Conservation (phyloP, 2,329 filamentous ascomycete species). For the Capronia coronata region DNA sequence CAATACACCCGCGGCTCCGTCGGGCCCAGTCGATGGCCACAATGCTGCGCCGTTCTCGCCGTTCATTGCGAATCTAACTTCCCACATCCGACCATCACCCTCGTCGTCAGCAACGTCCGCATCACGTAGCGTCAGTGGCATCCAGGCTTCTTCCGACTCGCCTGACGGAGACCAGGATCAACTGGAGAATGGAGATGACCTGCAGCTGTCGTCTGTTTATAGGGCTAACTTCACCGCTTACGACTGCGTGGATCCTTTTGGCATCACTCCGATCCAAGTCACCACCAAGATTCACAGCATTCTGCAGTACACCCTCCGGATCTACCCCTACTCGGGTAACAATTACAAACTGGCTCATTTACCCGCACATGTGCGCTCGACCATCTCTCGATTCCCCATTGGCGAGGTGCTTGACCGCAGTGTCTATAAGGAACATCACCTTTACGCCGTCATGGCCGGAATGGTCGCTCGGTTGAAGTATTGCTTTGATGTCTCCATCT, state of each 20-base stretch:
- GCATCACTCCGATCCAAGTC: slow-evolving; percentile 14
- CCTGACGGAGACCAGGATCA: background rate
- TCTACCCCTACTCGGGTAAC: slow-evolving; percentile 23
- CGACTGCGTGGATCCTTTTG: slow-evolving; percentile 23
- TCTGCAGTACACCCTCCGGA: slow-evolving; percentile 16
- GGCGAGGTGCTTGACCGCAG: slow-evolving; percentile 18
- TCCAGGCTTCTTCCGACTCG: background rate
- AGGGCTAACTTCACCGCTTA: slow-evolving; percentile 18
- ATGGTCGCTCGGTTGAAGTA: slow-evolving; percentile 22
- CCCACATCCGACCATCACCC: background rate
- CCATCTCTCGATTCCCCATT: slow-evolving; percentile 23
- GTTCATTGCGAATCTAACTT: background rate
- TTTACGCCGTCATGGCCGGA: slow-evolving; percentile 22
- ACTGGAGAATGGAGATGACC: slow-evolving; percentile 6
- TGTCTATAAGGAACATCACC: slow-evolving; percentile 22
- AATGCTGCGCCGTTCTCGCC: background rate
- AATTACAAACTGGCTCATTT: slow-evolving; percentile 24
- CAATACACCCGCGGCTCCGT: background rate
- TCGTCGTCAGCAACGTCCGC: background rate
- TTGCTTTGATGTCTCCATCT: slow-evolving; percentile 7
- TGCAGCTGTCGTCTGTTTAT: slow-evolving; percentile 16
- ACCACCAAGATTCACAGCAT: slow-evolving; percentile 20
- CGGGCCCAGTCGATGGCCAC: background rate
- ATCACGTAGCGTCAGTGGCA: background rate
- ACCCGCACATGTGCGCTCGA: slow-evolving; percentile 17